Evolutionary conservation across 2,329 filamentous ascomycete species (phyloP), one percentile per base, ranked within the genome.

Genomic region (Fusarium gaditjirri): DNA sequence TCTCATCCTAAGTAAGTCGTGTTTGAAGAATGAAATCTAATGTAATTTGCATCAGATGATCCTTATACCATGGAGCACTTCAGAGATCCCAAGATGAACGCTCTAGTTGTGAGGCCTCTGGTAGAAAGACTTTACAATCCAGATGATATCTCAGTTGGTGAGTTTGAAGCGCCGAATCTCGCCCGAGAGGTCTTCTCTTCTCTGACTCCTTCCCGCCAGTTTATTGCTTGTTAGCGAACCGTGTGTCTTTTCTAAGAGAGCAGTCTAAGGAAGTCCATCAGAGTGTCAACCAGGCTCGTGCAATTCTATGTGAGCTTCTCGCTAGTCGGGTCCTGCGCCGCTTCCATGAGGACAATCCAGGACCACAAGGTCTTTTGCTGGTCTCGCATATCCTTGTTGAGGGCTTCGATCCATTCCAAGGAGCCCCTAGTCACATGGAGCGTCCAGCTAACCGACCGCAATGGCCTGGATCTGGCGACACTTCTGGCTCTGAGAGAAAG

Each of bases 321-420:
- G 92, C 92, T 5, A 88, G 87, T 72, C 88, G 91, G 58, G 85
- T 93, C 17, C 83, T 93, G 27, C 87, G 91, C 39, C 88, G 89
- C 21, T 92, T 91, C 74, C 88, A 93, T 71, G 91, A 93, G 79
- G 89, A 92, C 69, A 87, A 91, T 65, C 85, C 87, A 4, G 91
- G 90, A 17, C 85, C 87, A 1, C 81, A 87, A 43, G 91, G 92
- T 3, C 84, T 93, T 4, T 82, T 93, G 2, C 82, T 91, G 5
- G 84, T 93, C 9, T 88, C 91, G 12, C 91, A 92, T 69, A 89
- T 93, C 29, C 85, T 93, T 3, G 91, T 93, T 3, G 89, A 90
- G 9, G 90, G 90, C 2, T 93, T 93, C 70, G 90, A 93, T 73
- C 91, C 91, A 2, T 93, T 93, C 69, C 90, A 93, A 74, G 90